These are phyloP conservation scores for Physcomitrium patens DNA, from an alignment of 225 moss, liverwort and hornwort species.

Conservation along the genomic window DNA sequence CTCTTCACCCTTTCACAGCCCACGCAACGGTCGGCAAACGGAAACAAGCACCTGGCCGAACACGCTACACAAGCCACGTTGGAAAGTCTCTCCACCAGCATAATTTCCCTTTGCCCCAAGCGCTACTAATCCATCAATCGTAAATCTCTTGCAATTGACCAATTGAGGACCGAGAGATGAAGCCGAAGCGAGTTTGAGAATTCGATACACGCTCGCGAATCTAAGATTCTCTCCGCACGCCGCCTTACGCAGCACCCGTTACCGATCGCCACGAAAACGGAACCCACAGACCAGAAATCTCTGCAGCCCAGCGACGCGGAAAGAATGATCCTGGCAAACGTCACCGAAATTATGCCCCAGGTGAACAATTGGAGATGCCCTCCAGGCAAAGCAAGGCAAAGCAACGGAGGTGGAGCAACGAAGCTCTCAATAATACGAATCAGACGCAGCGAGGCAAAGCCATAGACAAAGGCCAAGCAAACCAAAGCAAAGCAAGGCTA, in stretches of 20 bases:
- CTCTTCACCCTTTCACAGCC: background rate
- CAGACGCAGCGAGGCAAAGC: too few relatives aligned
- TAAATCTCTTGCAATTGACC: conserved; percentile 23
- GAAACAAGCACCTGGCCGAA: background rate
- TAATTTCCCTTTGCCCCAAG: background rate
- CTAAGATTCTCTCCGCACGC: background rate
- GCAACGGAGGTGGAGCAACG: too few relatives aligned
- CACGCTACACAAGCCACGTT: background rate
- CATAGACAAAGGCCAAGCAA: too few relatives aligned
- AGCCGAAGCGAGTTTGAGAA: too few relatives aligned
- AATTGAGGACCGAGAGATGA: background rate
- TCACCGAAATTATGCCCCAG: too few relatives aligned
- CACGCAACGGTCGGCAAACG: background rate
- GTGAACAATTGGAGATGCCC: too few relatives aligned
- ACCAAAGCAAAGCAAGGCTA: too few relatives aligned
- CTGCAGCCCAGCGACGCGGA: background rate
- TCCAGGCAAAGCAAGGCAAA: too few relatives aligned
- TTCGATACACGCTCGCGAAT: background rate
- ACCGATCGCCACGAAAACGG: background rate
- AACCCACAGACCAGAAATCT: background rate
- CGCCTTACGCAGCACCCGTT: background rate
- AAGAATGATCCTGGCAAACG: too few relatives aligned
- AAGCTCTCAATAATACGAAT: too few relatives aligned
- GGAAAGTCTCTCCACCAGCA: background rate
- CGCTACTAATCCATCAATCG: conserved; percentile 8